These are phyloP conservation scores for Trichosporon ovoides DNA, from an alignment of 1,284 basidiomycete species.

Conservation along the genomic window DNA sequence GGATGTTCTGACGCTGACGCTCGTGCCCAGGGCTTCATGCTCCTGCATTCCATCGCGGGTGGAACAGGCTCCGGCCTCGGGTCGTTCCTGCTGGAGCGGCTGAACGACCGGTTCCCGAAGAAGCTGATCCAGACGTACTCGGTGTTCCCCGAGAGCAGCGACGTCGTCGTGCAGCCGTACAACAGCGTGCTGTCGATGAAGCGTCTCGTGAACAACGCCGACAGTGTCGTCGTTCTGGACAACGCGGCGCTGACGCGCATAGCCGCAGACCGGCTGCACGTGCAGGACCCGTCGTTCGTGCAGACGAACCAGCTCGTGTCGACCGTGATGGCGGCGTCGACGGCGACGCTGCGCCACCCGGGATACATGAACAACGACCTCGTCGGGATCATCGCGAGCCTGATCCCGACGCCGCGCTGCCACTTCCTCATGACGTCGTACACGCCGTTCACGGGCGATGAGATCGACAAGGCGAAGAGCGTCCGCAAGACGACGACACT, in stretches of 20 bases:
- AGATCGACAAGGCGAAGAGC: slow-evolving; percentile 83
- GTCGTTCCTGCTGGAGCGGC: slow-evolving; percentile 88
- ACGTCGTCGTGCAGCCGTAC: slow-evolving; percentile 97
- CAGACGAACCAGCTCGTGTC: slow-evolving; percentile 89
- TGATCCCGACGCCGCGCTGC: slow-evolving; percentile 97
- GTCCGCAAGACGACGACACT: slow-evolving; percentile 91
- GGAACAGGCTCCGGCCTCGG: slow-evolving; percentile 97
- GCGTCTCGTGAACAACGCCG: slow-evolving; percentile 90
- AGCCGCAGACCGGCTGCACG: slow-evolving; percentile 81
- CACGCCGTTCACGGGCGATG: slow-evolving; percentile 95
- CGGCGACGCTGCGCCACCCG: slow-evolving; percentile 93
- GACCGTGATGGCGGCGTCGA: slow-evolving; percentile 67
- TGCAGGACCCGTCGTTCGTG: slow-evolving; percentile 85
- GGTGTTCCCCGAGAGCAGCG: slow-evolving; percentile 91
- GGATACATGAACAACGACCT: slow-evolving; percentile 99
- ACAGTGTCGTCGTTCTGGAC: slow-evolving; percentile 94
- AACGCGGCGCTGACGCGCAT: slow-evolving; percentile 91
- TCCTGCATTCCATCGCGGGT: slow-evolving; percentile 97
- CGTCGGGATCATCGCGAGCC: slow-evolving; percentile 91
- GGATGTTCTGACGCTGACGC: slow-evolving; percentile 2
- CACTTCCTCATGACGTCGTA: slow-evolving; percentile 99
- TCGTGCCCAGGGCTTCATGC: slow-evolving; percentile 83
- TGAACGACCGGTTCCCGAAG: slow-evolving; percentile 98
- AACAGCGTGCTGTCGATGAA: slow-evolving; percentile 92
- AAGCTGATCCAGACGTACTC: slow-evolving; percentile 99